Conservation (phyloP, 345 rosid genomes). For the Lepidium aucheri region DNA sequence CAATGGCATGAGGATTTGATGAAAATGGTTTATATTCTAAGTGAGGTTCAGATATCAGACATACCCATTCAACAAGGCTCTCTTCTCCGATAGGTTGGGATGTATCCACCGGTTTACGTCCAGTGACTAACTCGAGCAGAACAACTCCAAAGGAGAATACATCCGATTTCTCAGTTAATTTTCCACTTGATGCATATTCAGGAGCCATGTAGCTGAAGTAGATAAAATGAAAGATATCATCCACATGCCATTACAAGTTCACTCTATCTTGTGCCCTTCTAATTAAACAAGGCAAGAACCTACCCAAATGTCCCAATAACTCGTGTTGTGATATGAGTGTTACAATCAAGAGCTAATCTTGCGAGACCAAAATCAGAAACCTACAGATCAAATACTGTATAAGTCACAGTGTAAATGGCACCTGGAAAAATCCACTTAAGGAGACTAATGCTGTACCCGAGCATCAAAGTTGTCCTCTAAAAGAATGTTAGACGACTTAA, state of each 20-base stretch:
- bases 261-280: not conserved
- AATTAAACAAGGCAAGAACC: slow-evolving; percentile 1
- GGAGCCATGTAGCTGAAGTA: slow-evolving; percentile 89
- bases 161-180: slow-evolving; percentile 90
- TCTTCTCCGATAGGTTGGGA: slow-evolving; percentile 89
- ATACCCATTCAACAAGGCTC: slow-evolving; percentile 97
- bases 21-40: not conserved
- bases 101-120: slow-evolving; percentile 87
- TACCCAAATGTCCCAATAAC: slow-evolving; percentile 99
- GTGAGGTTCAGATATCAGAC: not conserved
- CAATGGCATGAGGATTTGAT: not conserved
- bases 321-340: slow-evolving; percentile 85
- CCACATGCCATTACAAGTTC: not conserved
- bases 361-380: slow-evolving; percentile 99
- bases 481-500: slow-evolving; percentile 94
- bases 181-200: slow-evolving; percentile 97
- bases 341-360: slow-evolving; percentile 77
- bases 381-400: slow-evolving; percentile 33
- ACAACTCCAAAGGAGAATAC: slow-evolving; percentile 93
- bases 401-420: slow-evolving; percentile 3
- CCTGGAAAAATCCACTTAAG: not conserved
- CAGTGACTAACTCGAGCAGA: slow-evolving; percentile 89
- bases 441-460: slow-evolving; percentile 40
- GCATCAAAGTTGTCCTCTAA: slow-evolving; percentile 87
- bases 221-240: not conserved